phyloP scores from a whole-genome alignment of 169 alveolate species.

The Plasmodium cynomolgi region DNA sequence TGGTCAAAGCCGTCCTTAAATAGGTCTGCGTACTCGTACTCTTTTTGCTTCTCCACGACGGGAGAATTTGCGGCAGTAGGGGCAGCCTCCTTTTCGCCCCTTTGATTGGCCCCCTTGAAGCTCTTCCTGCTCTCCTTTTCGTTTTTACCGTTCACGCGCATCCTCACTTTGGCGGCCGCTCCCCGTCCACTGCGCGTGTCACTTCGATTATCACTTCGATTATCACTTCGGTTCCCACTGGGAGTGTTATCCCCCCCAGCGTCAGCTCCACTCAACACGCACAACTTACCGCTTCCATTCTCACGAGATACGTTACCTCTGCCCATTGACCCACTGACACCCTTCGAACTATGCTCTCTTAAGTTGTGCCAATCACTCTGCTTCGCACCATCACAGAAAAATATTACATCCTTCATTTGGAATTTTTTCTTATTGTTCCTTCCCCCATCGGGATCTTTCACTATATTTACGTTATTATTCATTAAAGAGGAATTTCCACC shows the following conservation, averaged over 20 bases:
- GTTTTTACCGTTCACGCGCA: neutral
- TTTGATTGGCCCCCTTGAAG: neutral
- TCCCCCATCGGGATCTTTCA: neutral
- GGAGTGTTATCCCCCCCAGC: neutral
- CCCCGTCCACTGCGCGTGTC: neutral
- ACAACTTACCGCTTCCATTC: neutral
- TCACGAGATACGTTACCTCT: neutral
- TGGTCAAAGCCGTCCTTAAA: constrained; percentile 46
- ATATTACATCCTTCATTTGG: neutral
- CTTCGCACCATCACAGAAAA: neutral
- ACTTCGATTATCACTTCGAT: neutral
- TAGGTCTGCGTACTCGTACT: neutral
- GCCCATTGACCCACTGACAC: neutral
- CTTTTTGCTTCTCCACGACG: neutral
- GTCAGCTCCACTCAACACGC: neutral
- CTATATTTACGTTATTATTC: neutral
- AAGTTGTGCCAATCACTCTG: neutral
- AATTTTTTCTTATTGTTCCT: neutral
- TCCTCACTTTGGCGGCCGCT: neutral
- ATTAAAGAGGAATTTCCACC: neutral
- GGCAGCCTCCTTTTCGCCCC: neutral
- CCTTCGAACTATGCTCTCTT: neutral
- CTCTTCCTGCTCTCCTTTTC: neutral
- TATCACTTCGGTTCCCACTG: neutral
- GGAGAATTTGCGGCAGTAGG: neutral